These are phyloP conservation scores for Cryptococcus sp. DNA, from an alignment of 1,284 basidiomycete species.

Conservation along the genomic window DNA sequence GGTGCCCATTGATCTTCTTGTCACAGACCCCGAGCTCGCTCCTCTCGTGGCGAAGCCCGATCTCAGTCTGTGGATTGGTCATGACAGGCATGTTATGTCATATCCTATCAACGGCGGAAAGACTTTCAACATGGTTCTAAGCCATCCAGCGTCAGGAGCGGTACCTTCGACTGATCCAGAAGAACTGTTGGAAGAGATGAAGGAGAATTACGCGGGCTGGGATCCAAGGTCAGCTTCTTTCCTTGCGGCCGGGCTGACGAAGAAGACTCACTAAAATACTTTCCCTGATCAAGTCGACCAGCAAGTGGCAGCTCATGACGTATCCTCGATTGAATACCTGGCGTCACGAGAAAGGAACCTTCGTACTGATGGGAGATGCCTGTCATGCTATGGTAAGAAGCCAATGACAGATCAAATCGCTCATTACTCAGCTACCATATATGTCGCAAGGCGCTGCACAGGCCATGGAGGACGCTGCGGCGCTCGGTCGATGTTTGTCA, in stretches of 20 bases:
- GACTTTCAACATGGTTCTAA: slow-evolving; percentile 14
- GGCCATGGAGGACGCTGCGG: slow-evolving; percentile 13
- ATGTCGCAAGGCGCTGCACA: slow-evolving; percentile 15
- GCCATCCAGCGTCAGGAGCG: slow-evolving; percentile 3
- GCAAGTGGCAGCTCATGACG: slow-evolving; percentile 13
- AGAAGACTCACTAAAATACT: slow-evolving; percentile 11
- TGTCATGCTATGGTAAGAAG: slow-evolving; percentile 9
- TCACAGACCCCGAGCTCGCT: slow-evolving; percentile 7
- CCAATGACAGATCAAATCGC: not conserved
- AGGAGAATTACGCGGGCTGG: slow-evolving; percentile 11
- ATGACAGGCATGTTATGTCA: slow-evolving; percentile 11
- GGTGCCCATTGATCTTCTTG: slow-evolving; percentile 6
- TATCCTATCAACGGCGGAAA: slow-evolving; percentile 14
- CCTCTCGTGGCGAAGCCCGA: slow-evolving; percentile 7
- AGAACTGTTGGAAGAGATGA: slow-evolving; percentile 8
- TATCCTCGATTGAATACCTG: slow-evolving; percentile 6
- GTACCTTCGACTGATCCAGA: not conserved
- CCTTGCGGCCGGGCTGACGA: no score
- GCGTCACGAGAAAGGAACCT: slow-evolving; percentile 6
- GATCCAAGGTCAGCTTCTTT: slow-evolving; percentile 2
- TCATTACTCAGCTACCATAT: slow-evolving; percentile 7
- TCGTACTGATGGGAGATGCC: slow-evolving; percentile 10
- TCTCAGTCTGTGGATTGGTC: slow-evolving; percentile 11
- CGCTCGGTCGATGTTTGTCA: slow-evolving; percentile 9
- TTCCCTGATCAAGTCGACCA: slow-evolving; percentile 6